Conservation (phyloP, 768 basidiomycete species). For the Mycena galopus region DNA sequence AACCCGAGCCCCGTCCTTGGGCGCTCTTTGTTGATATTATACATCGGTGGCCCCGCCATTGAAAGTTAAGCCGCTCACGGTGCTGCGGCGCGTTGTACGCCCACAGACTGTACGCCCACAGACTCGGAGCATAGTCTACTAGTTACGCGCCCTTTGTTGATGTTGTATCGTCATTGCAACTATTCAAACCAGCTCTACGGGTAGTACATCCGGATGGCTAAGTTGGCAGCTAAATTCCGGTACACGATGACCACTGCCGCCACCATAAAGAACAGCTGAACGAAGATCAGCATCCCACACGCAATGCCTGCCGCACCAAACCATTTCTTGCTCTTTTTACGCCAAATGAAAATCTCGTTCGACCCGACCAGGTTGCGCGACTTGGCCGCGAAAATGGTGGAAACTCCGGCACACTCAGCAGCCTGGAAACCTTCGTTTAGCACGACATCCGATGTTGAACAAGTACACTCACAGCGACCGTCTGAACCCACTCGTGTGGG, state of each 20-base stretch:
- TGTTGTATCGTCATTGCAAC: slow-evolving; percentile 15
- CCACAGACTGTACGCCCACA: too few species aligned
- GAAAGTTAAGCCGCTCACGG: too few species aligned
- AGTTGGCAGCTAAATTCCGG: slow-evolving; percentile 14
- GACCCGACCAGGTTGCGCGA: slow-evolving; percentile 16
- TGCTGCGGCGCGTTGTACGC: slow-evolving; percentile 19
- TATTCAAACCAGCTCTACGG: slow-evolving; percentile 9
- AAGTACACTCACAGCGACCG: slow-evolving; percentile 22
- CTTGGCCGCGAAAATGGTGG: slow-evolving; percentile 28
- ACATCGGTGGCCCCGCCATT: too few species aligned
- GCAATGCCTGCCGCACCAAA: slow-evolving; percentile 7
- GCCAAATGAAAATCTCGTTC: slow-evolving; percentile 28
- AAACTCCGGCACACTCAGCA: slow-evolving; percentile 21
- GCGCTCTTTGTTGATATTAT: not conserved
- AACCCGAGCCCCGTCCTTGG: not conserved
- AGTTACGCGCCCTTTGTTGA: slow-evolving; percentile 5
- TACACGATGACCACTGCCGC: slow-evolving; percentile 5
- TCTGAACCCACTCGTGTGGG: slow-evolving; percentile 31
- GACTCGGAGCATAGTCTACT: not conserved
- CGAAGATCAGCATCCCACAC: slow-evolving; percentile 14
- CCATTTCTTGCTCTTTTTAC: slow-evolving; percentile 18
- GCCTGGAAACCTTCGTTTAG: slow-evolving; percentile 22
- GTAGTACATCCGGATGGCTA: too few species aligned
- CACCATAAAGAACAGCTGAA: slow-evolving; percentile 22
- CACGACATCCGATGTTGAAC: slow-evolving; percentile 8